These are phyloP conservation scores for Talaromyces sp. DNA, from an alignment of 2,329 filamentous ascomycete species.

Conservation along the genomic window DNA sequence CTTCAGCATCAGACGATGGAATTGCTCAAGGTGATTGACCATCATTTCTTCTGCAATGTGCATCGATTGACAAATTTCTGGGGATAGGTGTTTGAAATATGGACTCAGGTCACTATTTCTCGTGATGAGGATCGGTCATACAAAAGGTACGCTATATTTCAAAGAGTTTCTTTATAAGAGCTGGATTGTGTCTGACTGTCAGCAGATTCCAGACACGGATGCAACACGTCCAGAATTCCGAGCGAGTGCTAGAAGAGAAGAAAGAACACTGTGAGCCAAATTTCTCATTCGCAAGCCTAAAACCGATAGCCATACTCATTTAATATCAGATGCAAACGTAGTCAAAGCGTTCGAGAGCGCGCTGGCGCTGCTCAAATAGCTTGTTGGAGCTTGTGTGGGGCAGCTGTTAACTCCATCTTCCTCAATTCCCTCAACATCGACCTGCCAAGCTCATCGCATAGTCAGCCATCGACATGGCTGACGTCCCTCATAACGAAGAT, in stretches of 20 bases:
- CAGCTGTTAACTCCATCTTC: not conserved
- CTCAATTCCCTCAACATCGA: not conserved
- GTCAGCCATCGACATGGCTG: conserved; percentile 19
- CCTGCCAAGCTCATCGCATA: not conserved
- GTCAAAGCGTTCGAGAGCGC: conserved; percentile 49
- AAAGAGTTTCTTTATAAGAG: not conserved
- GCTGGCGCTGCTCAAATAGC: conserved; percentile 40
- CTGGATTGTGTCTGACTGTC: not conserved
- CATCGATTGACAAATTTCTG: conserved; percentile 8
- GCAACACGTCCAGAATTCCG: conserved; percentile 70
- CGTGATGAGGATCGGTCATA: conserved; percentile 74
- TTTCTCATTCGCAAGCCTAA: no score
- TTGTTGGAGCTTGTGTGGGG: conserved; percentile 18
- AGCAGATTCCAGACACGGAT: conserved; percentile 72
- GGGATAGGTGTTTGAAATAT: conserved; percentile 69
- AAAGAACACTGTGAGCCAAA: conserved; percentile 71
- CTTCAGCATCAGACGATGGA: conserved; percentile 65
- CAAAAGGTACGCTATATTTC: conserved; percentile 58
- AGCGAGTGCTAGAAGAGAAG: conserved; percentile 67
- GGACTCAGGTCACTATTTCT: conserved; percentile 68
- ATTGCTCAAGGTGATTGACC: conserved; percentile 59
- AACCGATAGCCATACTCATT: not conserved
- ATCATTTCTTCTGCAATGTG: not conserved
- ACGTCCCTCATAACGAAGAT: conserved; percentile 24
- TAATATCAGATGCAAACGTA: conserved; percentile 38